Evolutionary conservation across 306 rosid species (phyloP), one percentile per base, ranked within the genome.

Genomic region (Neltuma alba): DNA sequence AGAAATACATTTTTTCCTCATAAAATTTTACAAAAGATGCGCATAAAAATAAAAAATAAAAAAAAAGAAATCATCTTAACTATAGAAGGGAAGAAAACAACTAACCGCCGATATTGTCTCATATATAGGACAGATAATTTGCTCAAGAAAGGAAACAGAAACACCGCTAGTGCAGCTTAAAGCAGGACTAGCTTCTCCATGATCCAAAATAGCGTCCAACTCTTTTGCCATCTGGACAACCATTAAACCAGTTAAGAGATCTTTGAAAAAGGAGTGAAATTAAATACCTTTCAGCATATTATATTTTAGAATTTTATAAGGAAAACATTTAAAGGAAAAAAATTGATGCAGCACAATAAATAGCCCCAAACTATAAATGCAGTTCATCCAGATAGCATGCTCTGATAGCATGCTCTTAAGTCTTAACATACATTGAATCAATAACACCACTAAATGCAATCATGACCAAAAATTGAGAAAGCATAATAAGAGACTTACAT

Each of bases 151-250:
- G 40, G 92, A 89, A 69, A 80, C 91, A 36, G 98, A 86, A 77
- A 84, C 92, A 76, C 74, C 82, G 25, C 77, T 91, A 15, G 75
- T 76, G 73, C 95, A 92, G 89, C 92, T 91, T 57, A 7, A 1
- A 34, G 96, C 88, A 83, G 7, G 88, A 81, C 27, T 18, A 50
- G 96, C 98, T 83, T 89, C 98, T 85, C 91, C 92, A 73, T 83
- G 98, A 84, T 95, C 99, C 89, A 95, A 86, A 72, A 83, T 85
- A 42, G 92, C 98, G 65, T 95, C 99, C 86, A 95, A 83, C 67
- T 92, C 97, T 85, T 89, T 92, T 13, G 98, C 99, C 99, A 95
- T 95, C 99, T 95, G 80, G 44, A 80, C 77, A 79, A 81, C 75
- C 70, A 70, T 55, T 62, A 73, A 52, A 52, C 76, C 7, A 40